These are phyloP conservation scores for Phialocephala subalpina DNA, from an alignment of 2,329 filamentous ascomycete genomes.

Conservation along the genomic window DNA sequence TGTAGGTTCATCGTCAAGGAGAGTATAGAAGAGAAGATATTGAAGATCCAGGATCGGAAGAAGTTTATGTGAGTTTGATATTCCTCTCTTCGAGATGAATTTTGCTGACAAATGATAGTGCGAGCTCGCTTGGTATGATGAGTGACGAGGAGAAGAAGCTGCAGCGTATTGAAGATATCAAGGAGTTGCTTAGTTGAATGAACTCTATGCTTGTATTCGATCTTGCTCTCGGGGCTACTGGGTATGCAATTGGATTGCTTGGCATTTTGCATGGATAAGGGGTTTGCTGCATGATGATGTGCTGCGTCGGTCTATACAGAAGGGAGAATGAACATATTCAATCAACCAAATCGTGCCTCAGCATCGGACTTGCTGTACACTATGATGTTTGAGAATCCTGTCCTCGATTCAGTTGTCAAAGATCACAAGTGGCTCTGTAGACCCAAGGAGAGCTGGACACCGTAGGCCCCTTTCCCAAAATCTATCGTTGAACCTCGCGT, in stretches of 20 bases:
- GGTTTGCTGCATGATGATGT: background rate
- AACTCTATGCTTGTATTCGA: background rate
- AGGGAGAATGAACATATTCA: no score
- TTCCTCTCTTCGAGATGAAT: constrained; percentile 17
- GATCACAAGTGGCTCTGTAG: no score
- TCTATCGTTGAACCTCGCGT: no score
- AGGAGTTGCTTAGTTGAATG: constrained; percentile 70
- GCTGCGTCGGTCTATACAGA: background rate
- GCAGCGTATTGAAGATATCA: constrained; percentile 92
- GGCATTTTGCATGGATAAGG: background rate
- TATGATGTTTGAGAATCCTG: no score
- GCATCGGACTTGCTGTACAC: no score
- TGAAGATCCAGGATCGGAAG: constrained; percentile 92
- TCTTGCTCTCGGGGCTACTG: background rate
- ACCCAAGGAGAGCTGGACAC: no score
- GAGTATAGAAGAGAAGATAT: constrained; percentile 95
- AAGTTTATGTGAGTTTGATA: constrained; percentile 82
- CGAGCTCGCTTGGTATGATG: constrained; percentile 95
- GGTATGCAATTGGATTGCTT: background rate
- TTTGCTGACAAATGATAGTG: constrained; percentile 60
- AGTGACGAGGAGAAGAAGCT: constrained; percentile 91
- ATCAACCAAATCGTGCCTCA: no score
- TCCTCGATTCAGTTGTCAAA: no score
- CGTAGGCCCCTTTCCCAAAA: no score
- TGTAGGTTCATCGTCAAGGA: constrained; percentile 87